Base-by-base conservation (phyloP, 352 stramenopile species). In the Phytophthora cactorum region DNA sequence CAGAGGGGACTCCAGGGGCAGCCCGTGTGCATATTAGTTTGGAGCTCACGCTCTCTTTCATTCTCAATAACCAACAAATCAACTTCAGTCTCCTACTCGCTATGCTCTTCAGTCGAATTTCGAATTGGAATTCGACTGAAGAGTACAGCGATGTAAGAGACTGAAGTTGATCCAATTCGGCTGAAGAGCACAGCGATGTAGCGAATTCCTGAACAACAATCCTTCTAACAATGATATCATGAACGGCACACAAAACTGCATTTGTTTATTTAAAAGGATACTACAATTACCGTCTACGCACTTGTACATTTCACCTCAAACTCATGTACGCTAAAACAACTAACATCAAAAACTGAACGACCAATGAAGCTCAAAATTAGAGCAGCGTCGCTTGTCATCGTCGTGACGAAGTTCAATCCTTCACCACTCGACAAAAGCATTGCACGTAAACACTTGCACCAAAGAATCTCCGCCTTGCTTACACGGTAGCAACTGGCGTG, bases 401-500 rank as follows among this genome's bases (percentile, higher is more conserved):
- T 56, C 36, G 47, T 28, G 36, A 28, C 12, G 5, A 63, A 67
- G 67, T 70, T 70, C 61, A 49, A 63, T 67, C 67, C 67, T 55
- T 53, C 52, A 25, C 31, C 32, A 39, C 38, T 59, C 5, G 27
- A 59, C 45, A 49, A 43, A 25, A 31, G 9, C 39, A 45, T 34
- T 27, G 14, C 10, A 66, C 51, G 57, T 41, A 49, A 61, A 49
- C 65, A 52, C 28, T 59, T 52, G 38, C 14, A 55, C 27, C 2
- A 29, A 50, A 17, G 4, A 46, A 27, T 28, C 52, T 17, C n/a
- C 14, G 28, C 4, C 31, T 73, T 57, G 7, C 41, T 73, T 63
- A 66, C 29, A 60, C 61, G 4, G 63, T 25, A 49, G 38, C 52
- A 9, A 43, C 58, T 10, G 59, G 65, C 6, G 58, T 57, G 51